Percentiles rank a stretch among this genome's conserved stretches.
phyloP scores from a whole-genome alignment of 306 rosid genomes.

The Vachellia pachyceras region DNA sequence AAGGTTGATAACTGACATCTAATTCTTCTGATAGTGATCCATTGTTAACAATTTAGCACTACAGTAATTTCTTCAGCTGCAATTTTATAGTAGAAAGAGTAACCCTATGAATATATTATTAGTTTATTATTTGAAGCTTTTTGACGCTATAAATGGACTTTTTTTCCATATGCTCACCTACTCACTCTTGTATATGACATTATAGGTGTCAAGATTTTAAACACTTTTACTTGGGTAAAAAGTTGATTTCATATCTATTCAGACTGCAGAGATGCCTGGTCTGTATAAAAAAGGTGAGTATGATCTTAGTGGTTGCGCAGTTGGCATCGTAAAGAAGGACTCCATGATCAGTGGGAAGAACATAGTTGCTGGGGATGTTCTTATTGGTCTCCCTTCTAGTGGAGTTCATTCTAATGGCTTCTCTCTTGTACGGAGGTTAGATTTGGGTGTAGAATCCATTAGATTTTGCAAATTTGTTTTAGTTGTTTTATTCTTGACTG shows the following conservation, averaged over 20 bases:
- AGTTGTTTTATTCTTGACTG: background rate
- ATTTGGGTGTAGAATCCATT: background rate
- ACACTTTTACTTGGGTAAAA: slow-evolving; percentile 14
- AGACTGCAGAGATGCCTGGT: slow-evolving; percentile 99
- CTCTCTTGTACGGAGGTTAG: slow-evolving; percentile 89
- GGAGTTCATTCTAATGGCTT: slow-evolving; percentile 96
- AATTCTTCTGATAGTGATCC: background rate
- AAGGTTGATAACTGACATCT: background rate
- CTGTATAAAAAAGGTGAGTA: slow-evolving; percentile 89
- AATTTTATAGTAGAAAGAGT: background rate
- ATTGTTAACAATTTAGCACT: background rate
- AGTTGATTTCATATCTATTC: slow-evolving; percentile 38
- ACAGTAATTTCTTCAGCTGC: background rate
- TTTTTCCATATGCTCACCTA: background rate
- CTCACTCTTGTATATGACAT: background rate
- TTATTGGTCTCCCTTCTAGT: slow-evolving; percentile 89
- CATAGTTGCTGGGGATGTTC: slow-evolving; percentile 71
- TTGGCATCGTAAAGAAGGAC: slow-evolving; percentile 81
- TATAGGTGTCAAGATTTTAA: background rate
- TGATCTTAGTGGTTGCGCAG: slow-evolving; percentile 95
- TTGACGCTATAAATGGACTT: background rate
- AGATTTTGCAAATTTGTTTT: slow-evolving; percentile 11
- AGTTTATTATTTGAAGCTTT: background rate
- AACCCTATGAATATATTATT: background rate
- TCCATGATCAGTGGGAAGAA: slow-evolving; percentile 74